phyloP scores from a whole-genome alignment of 140 eudicot species.

The Stevia rebaudiana region DNA sequence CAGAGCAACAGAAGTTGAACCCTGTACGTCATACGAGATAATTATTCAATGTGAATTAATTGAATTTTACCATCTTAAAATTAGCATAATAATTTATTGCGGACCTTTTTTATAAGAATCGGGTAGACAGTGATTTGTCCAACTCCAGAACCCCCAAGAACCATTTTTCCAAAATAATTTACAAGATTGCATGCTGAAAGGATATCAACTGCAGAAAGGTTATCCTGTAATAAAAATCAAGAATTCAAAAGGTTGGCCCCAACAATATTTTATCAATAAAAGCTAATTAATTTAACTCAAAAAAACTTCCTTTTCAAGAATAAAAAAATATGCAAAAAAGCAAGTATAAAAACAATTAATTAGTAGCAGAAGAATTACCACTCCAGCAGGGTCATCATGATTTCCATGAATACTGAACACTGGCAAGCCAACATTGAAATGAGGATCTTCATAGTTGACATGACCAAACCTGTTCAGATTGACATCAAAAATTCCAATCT shows the following conservation, averaged over 20 bases:
- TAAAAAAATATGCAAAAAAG: not conserved
- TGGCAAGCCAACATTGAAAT: constrained; percentile 95
- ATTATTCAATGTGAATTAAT: not conserved
- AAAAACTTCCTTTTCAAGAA: too few relatives aligned
- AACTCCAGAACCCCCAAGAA: constrained; percentile 94
- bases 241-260: constrained; percentile 6
- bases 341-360: too few relatives aligned
- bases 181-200: constrained; percentile 99
- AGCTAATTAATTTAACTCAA: not conserved
- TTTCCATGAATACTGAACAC: constrained; percentile 99
- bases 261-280: not conserved
- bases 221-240: constrained; percentile 62
- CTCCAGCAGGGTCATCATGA: constrained; percentile 99
- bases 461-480: constrained; percentile 75
- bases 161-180: constrained; percentile 95
- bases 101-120: constrained; percentile 82
- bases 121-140: constrained; percentile 91
- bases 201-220: constrained; percentile 96
- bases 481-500: not conserved
- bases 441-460: constrained; percentile 98
- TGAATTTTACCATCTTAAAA: not conserved
- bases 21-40: constrained; percentile 38
- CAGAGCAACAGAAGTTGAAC: constrained; percentile 85
- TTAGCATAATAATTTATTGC: constrained; percentile 11
- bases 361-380: constrained; percentile 57